Base-by-base conservation (phyloP, 345 rosid genomes). In the Lepidium didymum region DNA sequence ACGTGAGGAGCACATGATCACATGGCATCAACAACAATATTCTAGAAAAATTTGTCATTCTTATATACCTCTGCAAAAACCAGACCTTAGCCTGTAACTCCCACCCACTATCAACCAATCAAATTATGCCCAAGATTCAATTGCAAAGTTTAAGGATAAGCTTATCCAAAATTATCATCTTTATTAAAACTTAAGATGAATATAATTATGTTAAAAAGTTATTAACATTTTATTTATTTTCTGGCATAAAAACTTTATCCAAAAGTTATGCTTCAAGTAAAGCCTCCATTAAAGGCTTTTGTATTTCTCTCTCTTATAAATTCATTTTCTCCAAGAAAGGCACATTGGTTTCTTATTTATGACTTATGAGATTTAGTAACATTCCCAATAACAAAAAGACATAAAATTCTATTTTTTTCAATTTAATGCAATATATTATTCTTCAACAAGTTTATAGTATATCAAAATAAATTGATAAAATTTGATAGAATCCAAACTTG, bases 251-350 rank as follows among this genome's bases (percentile, higher is more conserved):
- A 59, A 33, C 76, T 77, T 72, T 64, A 81, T 62, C 59, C 43
- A 67, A 82, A 85, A 70, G 72, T 50, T 42, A 78, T 79, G 80
- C 80, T 79, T 81, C 66, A 58, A 62, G 44, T 66, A 75, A 79
- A 80, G 85, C 77, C 79, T 77, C 43, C 50, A 41, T 23, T 38
- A 29, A 51, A 43, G 78, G 74, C 79, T 70, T 74, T 36, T 11
- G 2, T n/a, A 25, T 16, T 37, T 53, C 8, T 69, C 33, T 56
- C 44, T 62, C 45, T 37, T 14, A 63, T 47, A 31, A 42, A 40
- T 63, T 72, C 54, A 73, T 73, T 41, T 19, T 62, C 73, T 67
- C 67, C 68, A 72, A 67, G 63, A 74, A 67, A 74, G 50, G 51
- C 50, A 67, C 62, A 66, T 74, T 65, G 71, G 61, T 72, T 72